Conservation (phyloP, 768 basidiomycete genomes). For the Boletellus ananas region DNA sequence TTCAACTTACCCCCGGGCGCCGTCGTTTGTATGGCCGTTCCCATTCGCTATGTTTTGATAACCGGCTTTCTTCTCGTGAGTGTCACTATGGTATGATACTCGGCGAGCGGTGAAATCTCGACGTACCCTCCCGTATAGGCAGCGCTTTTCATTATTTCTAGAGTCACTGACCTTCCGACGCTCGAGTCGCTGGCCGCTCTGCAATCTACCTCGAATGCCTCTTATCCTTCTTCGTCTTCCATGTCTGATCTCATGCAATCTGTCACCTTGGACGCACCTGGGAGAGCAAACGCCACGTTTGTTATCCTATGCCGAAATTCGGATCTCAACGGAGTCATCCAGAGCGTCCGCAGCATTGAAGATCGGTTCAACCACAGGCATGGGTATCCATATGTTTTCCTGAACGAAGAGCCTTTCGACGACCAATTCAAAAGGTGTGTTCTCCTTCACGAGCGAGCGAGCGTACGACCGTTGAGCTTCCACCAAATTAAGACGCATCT, state of each 20-base stretch:
- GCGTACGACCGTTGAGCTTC: conserved; percentile 13
- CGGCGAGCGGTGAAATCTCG: neutral
- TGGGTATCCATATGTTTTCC: conserved; percentile 60
- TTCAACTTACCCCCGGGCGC: neutral
- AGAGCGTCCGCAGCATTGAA: conserved; percentile 53
- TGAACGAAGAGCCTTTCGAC: conserved; percentile 60
- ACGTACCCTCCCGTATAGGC: conserved; percentile 2
- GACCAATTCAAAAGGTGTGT: conserved; percentile 46
- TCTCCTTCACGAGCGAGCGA: neutral
- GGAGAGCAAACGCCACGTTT: conserved; percentile 54
- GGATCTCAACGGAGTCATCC: conserved; percentile 43
- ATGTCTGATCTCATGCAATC: neutral
- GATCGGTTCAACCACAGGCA: conserved; percentile 54
- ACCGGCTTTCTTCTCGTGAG: conserved; percentile 20
- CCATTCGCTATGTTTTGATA: conserved; percentile 18
- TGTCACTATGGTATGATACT: neutral
- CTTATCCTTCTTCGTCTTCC: neutral
- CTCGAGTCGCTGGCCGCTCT: conserved; percentile 3
- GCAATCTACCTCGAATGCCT: neutral
- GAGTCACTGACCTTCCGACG: neutral
- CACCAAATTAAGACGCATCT: conserved; percentile 25
- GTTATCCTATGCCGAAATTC: conserved; percentile 53
- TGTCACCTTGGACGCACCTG: neutral
- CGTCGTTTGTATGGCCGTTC: conserved; percentile 14
- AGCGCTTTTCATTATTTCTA: conserved; percentile 14